phyloP scores from a whole-genome alignment of 768 basidiomycete genomes.

The Mycena filopes region DNA sequence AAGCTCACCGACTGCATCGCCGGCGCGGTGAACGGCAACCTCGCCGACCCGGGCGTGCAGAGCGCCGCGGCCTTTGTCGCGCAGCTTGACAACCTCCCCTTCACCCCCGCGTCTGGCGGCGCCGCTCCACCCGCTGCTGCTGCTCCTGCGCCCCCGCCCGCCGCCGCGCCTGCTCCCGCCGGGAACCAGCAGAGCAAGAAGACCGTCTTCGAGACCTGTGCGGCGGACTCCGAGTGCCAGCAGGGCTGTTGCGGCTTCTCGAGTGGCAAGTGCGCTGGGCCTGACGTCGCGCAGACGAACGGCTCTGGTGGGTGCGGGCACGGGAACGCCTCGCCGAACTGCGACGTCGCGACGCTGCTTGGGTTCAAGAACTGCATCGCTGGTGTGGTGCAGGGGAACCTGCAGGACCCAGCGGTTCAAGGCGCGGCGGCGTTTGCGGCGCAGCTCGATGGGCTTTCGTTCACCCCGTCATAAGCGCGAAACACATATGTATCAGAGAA shows the following conservation, averaged over 20 bases:
- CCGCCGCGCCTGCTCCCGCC: not conserved
- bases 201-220: slow-evolving; percentile 33
- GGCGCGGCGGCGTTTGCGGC: slow-evolving; percentile 10
- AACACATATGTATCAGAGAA: not conserved
- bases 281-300: slow-evolving; percentile 37
- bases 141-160: not conserved
- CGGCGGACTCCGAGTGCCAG: slow-evolving; percentile 36
- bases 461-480: slow-evolving; percentile 4
- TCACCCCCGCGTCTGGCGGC: slow-evolving; percentile 9
- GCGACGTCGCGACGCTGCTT: slow-evolving; percentile 34
- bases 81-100: too few species aligned
- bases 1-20: slow-evolving; percentile 8
- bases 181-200: slow-evolving; percentile 16
- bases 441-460: slow-evolving; percentile 15
- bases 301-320: slow-evolving; percentile 38
- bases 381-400: not conserved
- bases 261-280: slow-evolving; percentile 39
- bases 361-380: slow-evolving; percentile 19
- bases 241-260: slow-evolving; percentile 39
- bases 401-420: slow-evolving; percentile 3
- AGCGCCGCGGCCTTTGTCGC: slow-evolving; percentile 8
- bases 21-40: slow-evolving; percentile 4
- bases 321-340: slow-evolving; percentile 36
- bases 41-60: slow-evolving; percentile 14
- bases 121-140: slow-evolving; percentile 2